These are phyloP conservation scores for Agaricales sp. DNA, from an alignment of 1,284 basidiomycete genomes.

Conservation along the genomic window DNA sequence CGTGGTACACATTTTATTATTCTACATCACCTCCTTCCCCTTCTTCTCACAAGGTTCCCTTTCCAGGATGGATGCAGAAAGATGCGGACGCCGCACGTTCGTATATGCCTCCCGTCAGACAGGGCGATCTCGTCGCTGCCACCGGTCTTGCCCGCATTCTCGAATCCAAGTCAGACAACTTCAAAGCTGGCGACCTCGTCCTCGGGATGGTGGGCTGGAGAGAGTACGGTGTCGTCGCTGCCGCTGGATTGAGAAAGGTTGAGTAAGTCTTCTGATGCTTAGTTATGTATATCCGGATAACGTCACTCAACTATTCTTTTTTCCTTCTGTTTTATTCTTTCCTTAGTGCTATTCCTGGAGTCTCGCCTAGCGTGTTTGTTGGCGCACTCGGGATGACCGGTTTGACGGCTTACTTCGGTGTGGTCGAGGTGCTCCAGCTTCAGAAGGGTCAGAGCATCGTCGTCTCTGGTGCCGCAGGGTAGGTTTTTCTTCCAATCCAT, in stretches of 20 bases:
- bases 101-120: slow-evolving; percentile 13
- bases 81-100: slow-evolving; percentile 8
- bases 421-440: slow-evolving; percentile 21
- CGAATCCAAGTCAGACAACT: slow-evolving; percentile 12
- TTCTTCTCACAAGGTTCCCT: no score
- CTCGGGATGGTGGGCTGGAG: slow-evolving; percentile 14
- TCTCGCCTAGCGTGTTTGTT: slow-evolving; percentile 14
- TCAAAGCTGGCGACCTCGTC: slow-evolving; percentile 16
- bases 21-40: no score
- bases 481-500: slow-evolving; percentile 3
- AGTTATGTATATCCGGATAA: no score
- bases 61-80: slow-evolving; percentile 10
- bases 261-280: background rate
- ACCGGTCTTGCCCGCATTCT: slow-evolving; percentile 14
- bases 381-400: slow-evolving; percentile 17
- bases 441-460: slow-evolving; percentile 23
- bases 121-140: slow-evolving; percentile 16
- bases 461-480: slow-evolving; percentile 25
- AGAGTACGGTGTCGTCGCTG: slow-evolving; percentile 17
- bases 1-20: background rate
- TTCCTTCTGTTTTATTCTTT: no score
- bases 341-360: slow-evolving; percentile 6
- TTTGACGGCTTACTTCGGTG: slow-evolving; percentile 22
- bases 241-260: slow-evolving; percentile 4
- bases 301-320: no score